phyloP scores from a whole-genome alignment of 306 rosid species.

The Dryas octopetala region DNA sequence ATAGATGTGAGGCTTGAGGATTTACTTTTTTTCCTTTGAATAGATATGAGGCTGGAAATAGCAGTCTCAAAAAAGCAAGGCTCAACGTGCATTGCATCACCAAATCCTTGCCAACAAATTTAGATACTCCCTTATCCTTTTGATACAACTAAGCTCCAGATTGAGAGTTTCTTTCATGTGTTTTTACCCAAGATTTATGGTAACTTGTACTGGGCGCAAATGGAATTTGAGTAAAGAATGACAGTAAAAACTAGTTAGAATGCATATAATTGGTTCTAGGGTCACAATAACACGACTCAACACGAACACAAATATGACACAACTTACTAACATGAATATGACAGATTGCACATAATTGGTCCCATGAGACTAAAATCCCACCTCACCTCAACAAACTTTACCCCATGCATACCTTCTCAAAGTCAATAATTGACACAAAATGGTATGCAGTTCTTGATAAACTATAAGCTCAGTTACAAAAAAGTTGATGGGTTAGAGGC shows the following conservation, averaged over 20 bases:
- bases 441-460: neutral
- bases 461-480: neutral
- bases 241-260: neutral
- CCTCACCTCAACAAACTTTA: neutral
- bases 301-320: no score
- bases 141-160: neutral
- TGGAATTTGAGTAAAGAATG: neutral
- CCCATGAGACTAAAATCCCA: neutral
- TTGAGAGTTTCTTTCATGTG: neutral
- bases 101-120: slow-evolving; percentile 14
- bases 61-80: slow-evolving; percentile 6
- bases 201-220: neutral
- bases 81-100: slow-evolving; percentile 7
- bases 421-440: slow-evolving; percentile 3
- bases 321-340: no score
- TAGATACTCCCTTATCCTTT: slow-evolving; percentile 23
- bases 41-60: neutral
- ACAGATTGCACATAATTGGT: neutral
- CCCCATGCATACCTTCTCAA: neutral
- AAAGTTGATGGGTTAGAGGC: neutral
- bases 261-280: neutral
- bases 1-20: neutral
- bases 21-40: neutral
- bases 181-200: neutral
- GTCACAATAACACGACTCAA: no score